Evolutionary conservation across 768 basidiomycete species (phyloP).

Genomic region (Pleurotus giganteus): DNA sequence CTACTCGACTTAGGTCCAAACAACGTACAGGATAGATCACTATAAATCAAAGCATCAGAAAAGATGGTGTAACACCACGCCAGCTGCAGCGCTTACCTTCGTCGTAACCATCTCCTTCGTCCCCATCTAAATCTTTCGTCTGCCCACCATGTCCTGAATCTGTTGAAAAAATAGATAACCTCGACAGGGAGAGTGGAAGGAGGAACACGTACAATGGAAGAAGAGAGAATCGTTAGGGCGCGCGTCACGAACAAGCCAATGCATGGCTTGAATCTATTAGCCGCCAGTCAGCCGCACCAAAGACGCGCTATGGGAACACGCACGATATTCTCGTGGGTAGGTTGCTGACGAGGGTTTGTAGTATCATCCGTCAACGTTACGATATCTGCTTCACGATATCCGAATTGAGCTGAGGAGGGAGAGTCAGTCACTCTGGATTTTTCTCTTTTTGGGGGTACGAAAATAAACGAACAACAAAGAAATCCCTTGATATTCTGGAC

Average conservation of each 20-base stretch:
- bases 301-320: conserved; percentile 17
- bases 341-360: conserved; percentile 54
- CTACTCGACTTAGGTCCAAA: conserved; percentile 10
- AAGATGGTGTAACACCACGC: background rate
- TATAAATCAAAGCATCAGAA: conserved; percentile 21
- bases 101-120: conserved; percentile 82
- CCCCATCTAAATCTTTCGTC: conserved; percentile 77
- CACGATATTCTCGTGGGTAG: conserved; percentile 82
- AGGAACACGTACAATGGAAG: conserved; percentile 69
- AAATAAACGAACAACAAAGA: conserved; percentile 52
- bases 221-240: conserved; percentile 82
- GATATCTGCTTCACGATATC: conserved; percentile 77
- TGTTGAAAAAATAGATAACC: conserved; percentile 23
- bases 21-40: conserved; percentile 86
- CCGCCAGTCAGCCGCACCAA: conserved; percentile 1
- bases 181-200: background rate
- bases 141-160: conserved; percentile 96
- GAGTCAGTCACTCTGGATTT: background rate
- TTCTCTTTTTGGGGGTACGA: background rate
- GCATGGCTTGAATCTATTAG: conserved; percentile 70
- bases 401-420: conserved; percentile 46
- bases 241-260: conserved; percentile 87
- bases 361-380: conserved; percentile 84
- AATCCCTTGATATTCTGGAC: conserved; percentile 80
- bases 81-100: conserved; percentile 54